Percentiles rank a stretch among this genome's conserved stretches.
Evolutionary conservation across 768 basidiomycete genomes (phyloP).

Genomic region (Kockovaella imperatae): DNA sequence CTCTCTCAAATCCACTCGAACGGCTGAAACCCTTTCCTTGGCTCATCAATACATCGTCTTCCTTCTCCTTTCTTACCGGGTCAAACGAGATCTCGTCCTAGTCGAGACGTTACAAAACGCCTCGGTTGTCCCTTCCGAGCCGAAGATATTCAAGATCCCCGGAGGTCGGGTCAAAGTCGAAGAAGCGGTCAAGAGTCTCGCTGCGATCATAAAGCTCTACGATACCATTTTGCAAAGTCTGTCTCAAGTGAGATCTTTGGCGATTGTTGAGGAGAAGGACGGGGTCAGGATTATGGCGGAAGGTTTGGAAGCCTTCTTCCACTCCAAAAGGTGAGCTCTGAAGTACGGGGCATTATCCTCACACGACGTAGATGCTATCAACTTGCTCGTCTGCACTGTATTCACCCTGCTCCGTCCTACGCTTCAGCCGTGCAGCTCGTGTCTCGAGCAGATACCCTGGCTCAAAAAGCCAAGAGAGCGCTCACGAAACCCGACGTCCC

Average conservation of each 20-base stretch:
- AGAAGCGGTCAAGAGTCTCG: conserved; percentile 56
- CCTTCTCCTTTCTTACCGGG: conserved; percentile 76
- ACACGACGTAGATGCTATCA: conserved; percentile 57
- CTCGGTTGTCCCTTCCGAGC: conserved; percentile 14
- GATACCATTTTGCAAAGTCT: conserved; percentile 80
- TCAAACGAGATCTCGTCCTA: conserved; percentile 78
- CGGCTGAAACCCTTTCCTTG: conserved; percentile 47
- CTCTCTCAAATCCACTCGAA: conserved; percentile 28
- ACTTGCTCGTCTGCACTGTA: conserved; percentile 63
- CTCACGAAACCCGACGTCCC: conserved; percentile 12
- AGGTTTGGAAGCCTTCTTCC: conserved; percentile 63
- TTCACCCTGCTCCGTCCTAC: conserved; percentile 38
- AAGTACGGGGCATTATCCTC: conserved; percentile 1
- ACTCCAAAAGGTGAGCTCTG: conserved; percentile 62
- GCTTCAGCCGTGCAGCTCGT: conserved; percentile 36
- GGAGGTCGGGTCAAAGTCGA: conserved; percentile 32
- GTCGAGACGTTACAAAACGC: conserved; percentile 53
- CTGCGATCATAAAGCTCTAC: conserved; percentile 73
- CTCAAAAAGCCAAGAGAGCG: conserved; percentile 19
- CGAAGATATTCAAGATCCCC: conserved; percentile 17
- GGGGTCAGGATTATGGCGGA: conserved; percentile 74
- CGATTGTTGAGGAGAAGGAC: conserved; percentile 78
- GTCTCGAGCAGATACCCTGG: conserved; percentile 7
- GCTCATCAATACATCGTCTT: conserved; percentile 83
- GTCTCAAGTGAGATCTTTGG: conserved; percentile 71